Base-by-base conservation (phyloP, 2,329 filamentous ascomycete species). In the Exophiala oligosperma region DNA sequence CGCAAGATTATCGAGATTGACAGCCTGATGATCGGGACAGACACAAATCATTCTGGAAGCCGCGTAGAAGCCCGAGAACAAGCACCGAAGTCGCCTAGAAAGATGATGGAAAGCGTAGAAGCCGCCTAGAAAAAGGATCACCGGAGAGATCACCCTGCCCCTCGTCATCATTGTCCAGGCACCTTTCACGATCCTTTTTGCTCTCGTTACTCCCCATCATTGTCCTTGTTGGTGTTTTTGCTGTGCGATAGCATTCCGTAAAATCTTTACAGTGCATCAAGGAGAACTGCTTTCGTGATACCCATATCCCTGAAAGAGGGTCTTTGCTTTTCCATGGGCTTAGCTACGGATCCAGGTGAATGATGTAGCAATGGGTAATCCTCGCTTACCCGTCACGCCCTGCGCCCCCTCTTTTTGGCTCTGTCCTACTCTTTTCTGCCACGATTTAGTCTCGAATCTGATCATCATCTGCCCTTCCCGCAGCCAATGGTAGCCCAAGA, bases 141-240 rank as follows among this genome's bases (percentile, higher is more conserved):
- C 23, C 32, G 23, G 24, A 23, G 91, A 96, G 74, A 94, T 97
- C 85, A 96, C 92, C 23, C 89, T 91, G 14, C 85, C 97, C 44
- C 91, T 97, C 7, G 93, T 91, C 2, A 89, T 92, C 5, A 91
- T 92, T 0, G 91, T 96, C 4, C 32, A 35, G 32, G 32, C 32
- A 2, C 4, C 7, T 9, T 8, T 35, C 32, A 35, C 11, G 8
- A 9, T 11, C 32, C 32, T 9, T 35, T 35, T 35, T 7, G 26
- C 4, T 4, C 7, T 4, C 7, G 26, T 28, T 28, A 28, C 26
- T 17, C 17, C 17, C 17, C 17, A 17, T 17, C 17, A 17, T 17
- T 17, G 17, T 17, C 17, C 17, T 17, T 17, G 17, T 17, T 17
- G 17, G 17, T 17, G 1, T 17, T 17, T 17, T 17, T 17, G 17